phyloP scores from a whole-genome alignment of 805 yeast species.

The Saccharomycopsis microspora region DNA sequence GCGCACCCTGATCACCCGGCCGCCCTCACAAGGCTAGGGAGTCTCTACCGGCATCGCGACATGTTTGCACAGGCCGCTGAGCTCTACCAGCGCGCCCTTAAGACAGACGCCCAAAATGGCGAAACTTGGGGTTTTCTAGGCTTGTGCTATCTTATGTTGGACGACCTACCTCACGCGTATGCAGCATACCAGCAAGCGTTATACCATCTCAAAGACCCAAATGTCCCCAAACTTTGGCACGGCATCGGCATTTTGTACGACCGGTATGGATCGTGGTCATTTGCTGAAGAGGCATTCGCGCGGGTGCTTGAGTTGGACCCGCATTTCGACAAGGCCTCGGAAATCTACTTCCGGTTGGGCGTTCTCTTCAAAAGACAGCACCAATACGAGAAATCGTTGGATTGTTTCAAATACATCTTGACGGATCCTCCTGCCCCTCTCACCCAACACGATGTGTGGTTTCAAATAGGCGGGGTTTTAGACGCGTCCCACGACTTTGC shows the following conservation, averaged over 20 bases:
- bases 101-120: slow-evolving; percentile 76
- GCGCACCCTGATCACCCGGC: slow-evolving; percentile 75
- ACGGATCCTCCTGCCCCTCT: slow-evolving; percentile 90
- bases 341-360: slow-evolving; percentile 91
- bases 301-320: slow-evolving; percentile 94
- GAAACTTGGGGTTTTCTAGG: slow-evolving; percentile 97
- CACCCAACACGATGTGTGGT: slow-evolving; percentile 97
- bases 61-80: slow-evolving; percentile 93
- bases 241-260: slow-evolving; percentile 96
- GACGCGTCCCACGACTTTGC: slow-evolving; percentile 89
- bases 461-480: slow-evolving; percentile 91
- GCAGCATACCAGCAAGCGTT: slow-evolving; percentile 95
- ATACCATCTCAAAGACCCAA: slow-evolving; percentile 81
- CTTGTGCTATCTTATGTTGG: slow-evolving; percentile 93
- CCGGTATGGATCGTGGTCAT: slow-evolving; percentile 89
- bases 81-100: slow-evolving; percentile 76
- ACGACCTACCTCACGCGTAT: slow-evolving; percentile 90
- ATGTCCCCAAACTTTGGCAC: slow-evolving; percentile 96
- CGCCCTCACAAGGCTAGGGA: slow-evolving; percentile 77
- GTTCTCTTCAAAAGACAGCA: slow-evolving; percentile 93
- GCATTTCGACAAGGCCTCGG: slow-evolving; percentile 90
- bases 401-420: slow-evolving; percentile 88
- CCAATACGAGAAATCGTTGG: slow-evolving; percentile 76
- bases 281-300: slow-evolving; percentile 97
- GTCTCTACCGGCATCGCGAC: slow-evolving; percentile 78